Percentiles rank a stretch among this genome's conserved stretches.
phyloP scores from a whole-genome alignment of 805 yeast species.

The Teunomyces kruisii region DNA sequence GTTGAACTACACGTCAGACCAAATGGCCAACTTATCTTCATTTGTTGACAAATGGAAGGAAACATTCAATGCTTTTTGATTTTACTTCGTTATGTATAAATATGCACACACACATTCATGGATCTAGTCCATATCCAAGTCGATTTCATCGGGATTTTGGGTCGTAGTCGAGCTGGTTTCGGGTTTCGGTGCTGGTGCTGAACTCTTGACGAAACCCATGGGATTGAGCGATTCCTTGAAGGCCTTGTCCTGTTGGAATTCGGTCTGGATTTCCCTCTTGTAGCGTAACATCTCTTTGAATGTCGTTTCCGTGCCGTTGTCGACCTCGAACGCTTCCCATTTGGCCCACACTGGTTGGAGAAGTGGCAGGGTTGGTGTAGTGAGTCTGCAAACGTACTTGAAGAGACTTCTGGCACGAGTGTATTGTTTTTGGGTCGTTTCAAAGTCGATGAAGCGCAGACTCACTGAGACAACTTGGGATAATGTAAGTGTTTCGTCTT shows the following conservation, averaged over 20 bases:
- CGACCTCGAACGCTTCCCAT: constrained; percentile 77
- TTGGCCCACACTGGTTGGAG: constrained; percentile 47
- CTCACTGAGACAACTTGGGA: constrained; percentile 43
- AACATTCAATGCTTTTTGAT: constrained; percentile 24
- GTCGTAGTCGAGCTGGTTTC: constrained; percentile 2
- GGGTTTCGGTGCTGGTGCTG: neutral
- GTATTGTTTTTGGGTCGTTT: constrained; percentile 50
- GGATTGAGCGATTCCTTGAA: constrained; percentile 25
- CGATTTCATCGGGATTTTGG: constrained; percentile 60
- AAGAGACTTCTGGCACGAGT: constrained; percentile 64
- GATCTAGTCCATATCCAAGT: constrained; percentile 45
- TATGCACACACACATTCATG: neutral
- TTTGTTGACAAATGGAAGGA: constrained; percentile 41
- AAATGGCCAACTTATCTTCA: constrained; percentile 31
- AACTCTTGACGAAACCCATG: constrained; percentile 50
- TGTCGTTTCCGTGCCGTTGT: constrained; percentile 66
- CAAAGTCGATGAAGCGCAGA: constrained; percentile 57
- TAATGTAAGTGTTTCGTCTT: constrained; percentile 44
- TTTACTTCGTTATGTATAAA: neutral
- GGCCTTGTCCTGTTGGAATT: constrained; percentile 14
- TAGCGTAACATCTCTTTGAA: constrained; percentile 71
- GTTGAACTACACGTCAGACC: constrained; percentile 35
- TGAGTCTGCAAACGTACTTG: constrained; percentile 32
- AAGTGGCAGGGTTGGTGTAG: constrained; percentile 16
- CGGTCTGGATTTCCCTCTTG: constrained; percentile 44